A percentile compares a stretch with the other conserved stretches of the same genome.
Evolutionary conservation across 148 eudicot species (phyloP).

Genomic region (Spergularia bocconei): DNA sequence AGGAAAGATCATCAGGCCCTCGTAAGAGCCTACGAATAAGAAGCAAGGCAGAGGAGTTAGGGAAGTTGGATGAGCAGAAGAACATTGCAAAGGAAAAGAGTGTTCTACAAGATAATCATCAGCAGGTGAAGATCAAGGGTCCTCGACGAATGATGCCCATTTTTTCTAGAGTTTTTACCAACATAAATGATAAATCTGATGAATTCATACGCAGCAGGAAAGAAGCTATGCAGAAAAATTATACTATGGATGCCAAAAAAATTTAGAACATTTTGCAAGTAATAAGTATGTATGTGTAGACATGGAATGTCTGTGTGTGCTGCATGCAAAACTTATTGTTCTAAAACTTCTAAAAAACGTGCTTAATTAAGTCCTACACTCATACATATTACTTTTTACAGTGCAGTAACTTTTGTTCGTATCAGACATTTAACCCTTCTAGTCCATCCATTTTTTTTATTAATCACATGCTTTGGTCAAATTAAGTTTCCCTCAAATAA

Average conservation of each 20-base stretch:
- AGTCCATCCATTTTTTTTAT: too few species aligned
- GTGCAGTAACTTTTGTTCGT: too few species aligned
- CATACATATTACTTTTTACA: too few species aligned
- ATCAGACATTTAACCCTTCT: too few species aligned
- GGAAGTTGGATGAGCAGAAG: neutral
- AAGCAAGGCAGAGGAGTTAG: conserved; percentile 6
- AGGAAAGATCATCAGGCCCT: neutral
- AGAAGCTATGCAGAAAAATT: conserved; percentile 16
- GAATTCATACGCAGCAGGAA: conserved; percentile 28
- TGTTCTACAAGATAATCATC: neutral
- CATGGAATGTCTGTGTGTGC: neutral
- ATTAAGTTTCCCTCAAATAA: too few species aligned
- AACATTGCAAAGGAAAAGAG: neutral
- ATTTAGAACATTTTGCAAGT: neutral
- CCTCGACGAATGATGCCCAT: neutral
- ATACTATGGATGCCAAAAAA: conserved; percentile 10
- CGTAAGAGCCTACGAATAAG: neutral
- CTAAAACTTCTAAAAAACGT: too few species aligned
- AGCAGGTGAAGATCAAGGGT: conserved; percentile 11
- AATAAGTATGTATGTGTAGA: too few species aligned
- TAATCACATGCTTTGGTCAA: too few species aligned
- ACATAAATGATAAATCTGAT: conserved; percentile 24
- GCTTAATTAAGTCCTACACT: too few species aligned
- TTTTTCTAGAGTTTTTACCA: conserved; percentile 16
- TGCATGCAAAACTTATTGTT: too few species aligned